Evolutionary conservation across 1,284 basidiomycete genomes (phyloP), one percentile per base, ranked within the genome.

Genomic region (Ceratorhiza oryzae-sativae): DNA sequence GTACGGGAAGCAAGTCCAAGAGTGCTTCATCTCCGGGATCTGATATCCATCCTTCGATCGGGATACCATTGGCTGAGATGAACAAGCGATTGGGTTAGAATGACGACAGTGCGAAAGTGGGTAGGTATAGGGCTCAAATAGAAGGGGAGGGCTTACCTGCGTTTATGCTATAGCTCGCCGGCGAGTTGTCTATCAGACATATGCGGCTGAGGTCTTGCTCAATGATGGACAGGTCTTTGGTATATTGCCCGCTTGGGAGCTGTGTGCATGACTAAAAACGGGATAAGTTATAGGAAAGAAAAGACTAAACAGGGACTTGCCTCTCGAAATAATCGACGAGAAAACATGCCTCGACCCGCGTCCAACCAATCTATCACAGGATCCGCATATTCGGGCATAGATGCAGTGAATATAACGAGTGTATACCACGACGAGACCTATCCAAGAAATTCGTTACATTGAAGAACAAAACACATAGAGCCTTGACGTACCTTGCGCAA

Each of bases 311-410:
- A n/a, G 32, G 23, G 8, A 78, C 91, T 75, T 71, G 93, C 93
- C 83, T 98, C 95, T 73, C 97, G 88, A 80, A 98, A 99, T 73
- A 98, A 85, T 45, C 95, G 88, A 74, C 91, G 91, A 0, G 86
- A 87, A 51, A 99, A 88, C 72, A 99, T 91, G 8, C 94, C 94
- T 58, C 94, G 86, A 1, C 97, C 97, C 73, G 92, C 94, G 79
- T 99, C 97, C 72, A 99, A 83, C 97, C 97, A 99, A 82, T 99
- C 97, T 77, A 99, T 99, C 32, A 99, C 97, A 0, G 97, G 97
- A 83, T 99, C 97, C 72, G 97, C 97, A 80, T 99, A 99, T 81
- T 99, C 97, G 78, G 95, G 93, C 90, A 99, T 95, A 5, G 95
- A 98, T 1, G 97, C 97, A 20, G 97, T 99, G 81, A 97, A 99